phyloP scores from a whole-genome alignment of 2,329 filamentous ascomycete genomes.

The Cladophialophora immunda region DNA sequence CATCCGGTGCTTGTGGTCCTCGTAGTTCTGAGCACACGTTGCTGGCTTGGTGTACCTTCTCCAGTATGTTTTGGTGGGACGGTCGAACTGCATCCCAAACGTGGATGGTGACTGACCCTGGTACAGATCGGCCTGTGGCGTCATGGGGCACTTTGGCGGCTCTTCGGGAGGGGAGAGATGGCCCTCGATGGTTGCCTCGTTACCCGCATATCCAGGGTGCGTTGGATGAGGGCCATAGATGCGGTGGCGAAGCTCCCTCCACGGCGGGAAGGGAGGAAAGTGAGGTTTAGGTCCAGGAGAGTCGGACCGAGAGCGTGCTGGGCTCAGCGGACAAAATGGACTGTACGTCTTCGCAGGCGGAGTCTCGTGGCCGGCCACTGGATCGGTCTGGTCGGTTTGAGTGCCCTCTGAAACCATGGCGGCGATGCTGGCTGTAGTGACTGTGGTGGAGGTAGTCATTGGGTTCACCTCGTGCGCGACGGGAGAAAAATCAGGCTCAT shows the following conservation, averaged over 20 bases:
- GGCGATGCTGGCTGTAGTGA: not conserved
- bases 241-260: conserved; percentile 29
- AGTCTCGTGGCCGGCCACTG: not conserved
- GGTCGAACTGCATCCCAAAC: conserved; percentile 36
- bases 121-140: conserved; percentile 35
- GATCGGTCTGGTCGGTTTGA: conserved; percentile 27
- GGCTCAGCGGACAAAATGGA: not conserved
- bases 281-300: conserved; percentile 21
- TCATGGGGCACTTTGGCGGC: conserved; percentile 24
- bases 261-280: conserved; percentile 16
- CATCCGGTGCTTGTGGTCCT: conserved; percentile 38
- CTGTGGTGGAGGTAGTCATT: not conserved
- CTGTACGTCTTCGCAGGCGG: conserved; percentile 5
- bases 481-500: conserved; percentile 3
- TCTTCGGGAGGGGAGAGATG: conserved; percentile 27
- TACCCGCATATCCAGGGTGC: not conserved
- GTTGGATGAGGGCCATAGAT: not conserved
- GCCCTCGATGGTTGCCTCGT: not conserved
- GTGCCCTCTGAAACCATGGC: conserved; percentile 30
- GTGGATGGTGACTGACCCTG: conserved; percentile 29
- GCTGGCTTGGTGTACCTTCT: conserved; percentile 23
- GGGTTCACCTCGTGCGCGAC: not conserved
- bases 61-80: conserved; percentile 14
- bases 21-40: conserved; percentile 23
- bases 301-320: conserved; percentile 12